These are phyloP conservation scores for Plectosphaerella cucumerina DNA, from an alignment of 2,329 filamentous ascomycete species.

Conservation along the genomic window DNA sequence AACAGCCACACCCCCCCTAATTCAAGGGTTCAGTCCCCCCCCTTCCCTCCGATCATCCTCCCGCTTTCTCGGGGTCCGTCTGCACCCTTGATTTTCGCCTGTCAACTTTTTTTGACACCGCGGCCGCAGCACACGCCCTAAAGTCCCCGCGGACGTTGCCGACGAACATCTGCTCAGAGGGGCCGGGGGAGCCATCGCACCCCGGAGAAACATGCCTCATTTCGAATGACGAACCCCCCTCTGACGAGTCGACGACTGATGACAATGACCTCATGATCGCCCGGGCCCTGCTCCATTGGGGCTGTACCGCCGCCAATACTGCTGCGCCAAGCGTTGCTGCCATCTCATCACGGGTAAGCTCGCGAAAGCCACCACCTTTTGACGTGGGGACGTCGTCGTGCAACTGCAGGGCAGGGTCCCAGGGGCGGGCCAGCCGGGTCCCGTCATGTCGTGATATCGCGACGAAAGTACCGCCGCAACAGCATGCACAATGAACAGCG, in stretches of 20 bases:
- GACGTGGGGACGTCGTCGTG: too few relatives aligned
- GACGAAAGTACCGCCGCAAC: not conserved
- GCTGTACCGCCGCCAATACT: slow-evolving; percentile 10
- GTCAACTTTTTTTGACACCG: not conserved
- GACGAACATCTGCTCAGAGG: too few relatives aligned
- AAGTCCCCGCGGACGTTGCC: not conserved
- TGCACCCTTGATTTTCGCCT: slow-evolving; percentile 3
- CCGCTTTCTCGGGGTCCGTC: not conserved
- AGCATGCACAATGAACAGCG: not conserved
- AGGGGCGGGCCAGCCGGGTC: too few relatives aligned
- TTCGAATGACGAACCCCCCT: slow-evolving; percentile 3
- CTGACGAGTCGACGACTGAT: not conserved
- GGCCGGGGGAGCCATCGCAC: too few relatives aligned
- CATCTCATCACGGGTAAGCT: too few relatives aligned
- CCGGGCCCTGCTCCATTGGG: slow-evolving; percentile 5
- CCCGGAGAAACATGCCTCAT: slow-evolving; percentile 7
- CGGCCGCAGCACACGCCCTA: not conserved
- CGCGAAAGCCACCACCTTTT: too few relatives aligned
- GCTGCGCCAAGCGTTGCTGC: not conserved
- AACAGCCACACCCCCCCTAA: too few relatives aligned
- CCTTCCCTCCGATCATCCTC: too few relatives aligned
- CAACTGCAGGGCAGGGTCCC: too few relatives aligned
- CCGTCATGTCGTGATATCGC: not conserved
- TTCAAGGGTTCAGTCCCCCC: too few relatives aligned
- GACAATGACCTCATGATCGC: slow-evolving; percentile 13